Conservation (phyloP, 768 basidiomycete species). For the Xerocomus brunneocitrinus region DNA sequence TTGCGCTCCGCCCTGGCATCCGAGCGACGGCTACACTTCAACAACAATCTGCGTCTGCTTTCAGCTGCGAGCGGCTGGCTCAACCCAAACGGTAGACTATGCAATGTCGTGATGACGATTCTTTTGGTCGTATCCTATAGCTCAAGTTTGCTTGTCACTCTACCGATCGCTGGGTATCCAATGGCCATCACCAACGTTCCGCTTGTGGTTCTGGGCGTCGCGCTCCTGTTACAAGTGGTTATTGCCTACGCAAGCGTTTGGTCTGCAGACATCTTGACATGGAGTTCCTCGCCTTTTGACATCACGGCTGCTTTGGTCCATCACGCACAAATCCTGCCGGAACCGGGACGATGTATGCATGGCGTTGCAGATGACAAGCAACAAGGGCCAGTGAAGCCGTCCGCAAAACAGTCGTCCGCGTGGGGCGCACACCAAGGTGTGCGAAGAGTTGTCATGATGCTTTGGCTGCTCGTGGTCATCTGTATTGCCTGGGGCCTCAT, state of each 20-base stretch:
- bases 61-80: slow-evolving; percentile 15
- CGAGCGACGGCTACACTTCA: slow-evolving; percentile 17
- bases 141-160: slow-evolving; percentile 21
- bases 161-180: slow-evolving; percentile 4
- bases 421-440: slow-evolving; percentile 25
- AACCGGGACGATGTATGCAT: slow-evolving; percentile 24
- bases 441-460: slow-evolving; percentile 16
- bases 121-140: slow-evolving; percentile 28
- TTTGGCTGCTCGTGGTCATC: slow-evolving; percentile 20
- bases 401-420: neutral
- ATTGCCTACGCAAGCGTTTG: slow-evolving; percentile 22
- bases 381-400: slow-evolving; percentile 6
- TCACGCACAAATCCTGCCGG: slow-evolving; percentile 18
- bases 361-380: slow-evolving; percentile 9
- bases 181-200: slow-evolving; percentile 18
- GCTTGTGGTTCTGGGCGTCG: slow-evolving; percentile 24
- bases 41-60: slow-evolving; percentile 12
- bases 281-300: slow-evolving; percentile 31
- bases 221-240: slow-evolving; percentile 20
- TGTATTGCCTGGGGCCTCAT: slow-evolving; percentile 20
- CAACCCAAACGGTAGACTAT: slow-evolving; percentile 22
- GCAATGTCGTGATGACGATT: slow-evolving; percentile 22
- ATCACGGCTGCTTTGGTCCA: slow-evolving; percentile 28
- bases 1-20: slow-evolving; percentile 27
- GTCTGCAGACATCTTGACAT: slow-evolving; percentile 24